Conservation (phyloP, 1,284 basidiomycete species). For the Chiua sp. region DNA sequence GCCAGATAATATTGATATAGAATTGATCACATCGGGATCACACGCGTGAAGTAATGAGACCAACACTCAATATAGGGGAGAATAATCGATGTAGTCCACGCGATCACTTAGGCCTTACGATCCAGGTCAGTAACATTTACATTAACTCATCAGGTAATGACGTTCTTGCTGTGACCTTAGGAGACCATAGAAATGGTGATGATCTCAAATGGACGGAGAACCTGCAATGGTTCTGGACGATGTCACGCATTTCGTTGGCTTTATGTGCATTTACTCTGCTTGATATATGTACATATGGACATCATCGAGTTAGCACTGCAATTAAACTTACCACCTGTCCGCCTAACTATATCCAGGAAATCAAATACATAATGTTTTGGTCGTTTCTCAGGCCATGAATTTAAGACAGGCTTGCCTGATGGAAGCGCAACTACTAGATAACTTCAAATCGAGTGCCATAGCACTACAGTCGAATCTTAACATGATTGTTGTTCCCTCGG, state of each 20-base stretch:
- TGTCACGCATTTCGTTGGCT: neutral
- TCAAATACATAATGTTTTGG: too few species aligned
- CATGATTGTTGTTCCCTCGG: too few species aligned
- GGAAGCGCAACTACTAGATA: too few species aligned
- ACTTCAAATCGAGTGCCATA: too few species aligned
- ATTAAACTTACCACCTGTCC: too few species aligned
- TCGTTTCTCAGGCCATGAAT: too few species aligned
- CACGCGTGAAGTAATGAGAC: neutral
- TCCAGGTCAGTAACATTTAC: neutral
- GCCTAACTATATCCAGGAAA: too few species aligned
- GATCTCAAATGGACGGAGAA: too few species aligned
- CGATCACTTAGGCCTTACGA: neutral
- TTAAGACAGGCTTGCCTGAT: too few species aligned
- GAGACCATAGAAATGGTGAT: too few species aligned
- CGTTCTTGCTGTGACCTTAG: neutral
- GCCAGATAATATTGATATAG: neutral
- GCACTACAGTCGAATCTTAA: too few species aligned
- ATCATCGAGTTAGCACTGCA: neutral
- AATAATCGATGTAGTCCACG: neutral
- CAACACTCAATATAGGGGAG: neutral
- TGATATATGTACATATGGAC: too few species aligned
- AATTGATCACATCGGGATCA: neutral
- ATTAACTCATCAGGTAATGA: neutral
- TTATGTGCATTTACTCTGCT: neutral
- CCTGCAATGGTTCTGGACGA: neutral